These are phyloP conservation scores for Saccharomycopsis lassenensis DNA, from an alignment of 805 yeast genomes.

Conservation along the genomic window DNA sequence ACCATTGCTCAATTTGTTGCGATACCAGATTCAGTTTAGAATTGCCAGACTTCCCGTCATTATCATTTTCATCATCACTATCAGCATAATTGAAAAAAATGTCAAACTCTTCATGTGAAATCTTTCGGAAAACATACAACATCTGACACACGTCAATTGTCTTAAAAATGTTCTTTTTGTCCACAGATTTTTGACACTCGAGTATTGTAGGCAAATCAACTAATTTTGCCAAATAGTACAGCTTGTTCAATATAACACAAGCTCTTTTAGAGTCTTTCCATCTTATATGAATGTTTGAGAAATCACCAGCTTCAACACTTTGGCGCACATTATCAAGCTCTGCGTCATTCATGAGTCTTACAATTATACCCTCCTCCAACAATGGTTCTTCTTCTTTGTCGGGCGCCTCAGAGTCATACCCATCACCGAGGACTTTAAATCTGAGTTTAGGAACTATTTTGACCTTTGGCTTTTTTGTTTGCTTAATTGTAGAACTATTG, in stretches of 20 bases:
- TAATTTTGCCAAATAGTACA: slow-evolving; percentile 42
- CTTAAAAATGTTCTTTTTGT: slow-evolving; percentile 78
- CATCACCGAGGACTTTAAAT: slow-evolving; percentile 74
- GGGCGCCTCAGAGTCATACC: slow-evolving; percentile 94
- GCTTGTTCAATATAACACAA: slow-evolving; percentile 40
- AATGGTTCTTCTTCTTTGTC: slow-evolving; percentile 93
- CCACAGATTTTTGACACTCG: slow-evolving; percentile 83
- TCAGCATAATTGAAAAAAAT: slow-evolving; percentile 29
- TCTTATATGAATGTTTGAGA: slow-evolving; percentile 58
- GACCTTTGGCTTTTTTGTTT: slow-evolving; percentile 36
- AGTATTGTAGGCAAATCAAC: slow-evolving; percentile 84
- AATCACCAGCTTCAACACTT: slow-evolving; percentile 70
- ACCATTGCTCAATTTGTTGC: slow-evolving; percentile 22
- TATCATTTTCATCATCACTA: slow-evolving; percentile 34
- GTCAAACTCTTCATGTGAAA: slow-evolving; percentile 35
- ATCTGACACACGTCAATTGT: slow-evolving; percentile 81
- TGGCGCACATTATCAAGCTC: slow-evolving; percentile 56
- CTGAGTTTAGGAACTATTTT: slow-evolving; percentile 37
- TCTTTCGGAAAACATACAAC: slow-evolving; percentile 55
- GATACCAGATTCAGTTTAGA: no score
- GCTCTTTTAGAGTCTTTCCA: slow-evolving; percentile 83
- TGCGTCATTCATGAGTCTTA: slow-evolving; percentile 55
- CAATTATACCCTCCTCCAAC: slow-evolving; percentile 73
- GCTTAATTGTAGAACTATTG: background rate
- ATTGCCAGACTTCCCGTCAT: slow-evolving; percentile 16